Evolutionary conservation across 257 asterid species (phyloP).

Genomic region (Forsythia suspensa): DNA sequence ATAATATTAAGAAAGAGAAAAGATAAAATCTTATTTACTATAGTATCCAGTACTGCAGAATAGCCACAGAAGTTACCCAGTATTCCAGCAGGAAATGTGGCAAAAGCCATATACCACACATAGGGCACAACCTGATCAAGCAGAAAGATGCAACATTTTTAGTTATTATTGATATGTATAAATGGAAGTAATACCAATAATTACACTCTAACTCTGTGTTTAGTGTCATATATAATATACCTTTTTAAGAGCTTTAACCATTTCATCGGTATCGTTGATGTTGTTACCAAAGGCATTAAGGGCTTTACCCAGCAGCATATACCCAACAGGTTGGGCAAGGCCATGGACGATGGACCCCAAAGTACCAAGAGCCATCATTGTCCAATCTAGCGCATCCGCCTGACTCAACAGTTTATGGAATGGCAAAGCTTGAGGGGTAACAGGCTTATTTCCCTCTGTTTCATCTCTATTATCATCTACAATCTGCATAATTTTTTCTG

Average conservation of each 20-base stretch:
- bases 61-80: slow-evolving; percentile 43
- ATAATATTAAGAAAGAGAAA: neutral
- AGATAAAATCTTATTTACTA: neutral
- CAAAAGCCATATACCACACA: slow-evolving; percentile 87
- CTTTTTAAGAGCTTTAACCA: slow-evolving; percentile 70
- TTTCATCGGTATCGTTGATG: slow-evolving; percentile 45
- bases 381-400: slow-evolving; percentile 74
- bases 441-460: slow-evolving; percentile 21
- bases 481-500: slow-evolving; percentile 30
- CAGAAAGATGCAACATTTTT: neutral
- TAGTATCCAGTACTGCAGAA: neutral
- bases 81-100: slow-evolving; percentile 85
- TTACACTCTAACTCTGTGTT: neutral
- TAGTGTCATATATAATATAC: slow-evolving; percentile 18
- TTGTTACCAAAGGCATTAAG: slow-evolving; percentile 70
- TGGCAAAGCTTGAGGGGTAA: slow-evolving; percentile 32
- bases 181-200: neutral
- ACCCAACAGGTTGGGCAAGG: slow-evolving; percentile 77
- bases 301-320: slow-evolving; percentile 68
- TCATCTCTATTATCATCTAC: slow-evolving; percentile 24
- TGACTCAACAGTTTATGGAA: slow-evolving; percentile 57
- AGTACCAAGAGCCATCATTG: slow-evolving; percentile 67
- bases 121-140: slow-evolving; percentile 67
- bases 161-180: neutral
- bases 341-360: slow-evolving; percentile 76